Percentiles rank a stretch among this genome's conserved stretches.
phyloP scores from a whole-genome alignment of 495 filamentous ascomycete genomes.

The Aspergillus carlsbadensis region DNA sequence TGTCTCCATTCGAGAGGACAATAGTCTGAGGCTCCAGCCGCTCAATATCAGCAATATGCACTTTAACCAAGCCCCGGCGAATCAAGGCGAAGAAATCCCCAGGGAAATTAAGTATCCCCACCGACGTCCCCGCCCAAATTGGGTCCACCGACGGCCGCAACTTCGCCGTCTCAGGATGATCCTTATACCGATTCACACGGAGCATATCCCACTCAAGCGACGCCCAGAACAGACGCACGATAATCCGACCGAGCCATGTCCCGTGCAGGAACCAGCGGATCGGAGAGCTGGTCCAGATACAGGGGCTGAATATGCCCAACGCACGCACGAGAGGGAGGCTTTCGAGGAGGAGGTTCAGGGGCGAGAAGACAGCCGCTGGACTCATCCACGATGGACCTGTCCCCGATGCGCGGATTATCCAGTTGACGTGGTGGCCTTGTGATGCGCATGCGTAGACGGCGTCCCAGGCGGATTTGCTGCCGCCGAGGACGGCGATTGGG shows the following conservation, averaged over 20 bases:
- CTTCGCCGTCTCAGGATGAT: slow-evolving; percentile 61
- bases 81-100: slow-evolving; percentile 62
- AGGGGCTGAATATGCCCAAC: slow-evolving; percentile 62
- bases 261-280: slow-evolving; percentile 62
- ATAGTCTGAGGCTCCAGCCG: neutral
- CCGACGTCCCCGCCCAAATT: slow-evolving; percentile 60
- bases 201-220: slow-evolving; percentile 60
- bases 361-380: slow-evolving; percentile 47
- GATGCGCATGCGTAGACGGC: slow-evolving; percentile 66
- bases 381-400: slow-evolving; percentile 70
- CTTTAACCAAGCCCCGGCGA: slow-evolving; percentile 55
- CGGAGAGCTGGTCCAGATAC: slow-evolving; percentile 51
- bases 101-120: slow-evolving; percentile 69
- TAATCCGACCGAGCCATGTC: slow-evolving; percentile 62
- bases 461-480: slow-evolving; percentile 75
- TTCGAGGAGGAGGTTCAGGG: slow-evolving; percentile 56
- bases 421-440: slow-evolving; percentile 64
- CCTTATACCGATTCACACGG: slow-evolving; percentile 55
- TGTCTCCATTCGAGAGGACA: neutral
- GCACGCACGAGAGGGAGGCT: slow-evolving; percentile 63
- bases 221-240: slow-evolving; percentile 67
- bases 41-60: slow-evolving; percentile 60
- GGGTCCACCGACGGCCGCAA: slow-evolving; percentile 60
- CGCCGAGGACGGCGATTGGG: slow-evolving; percentile 62
- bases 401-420: slow-evolving; percentile 77